Percentiles rank a stretch among this genome's conserved stretches.
Evolutionary conservation across 129 eudicot species (phyloP).

Genomic region (Pulicaria dysenterica): DNA sequence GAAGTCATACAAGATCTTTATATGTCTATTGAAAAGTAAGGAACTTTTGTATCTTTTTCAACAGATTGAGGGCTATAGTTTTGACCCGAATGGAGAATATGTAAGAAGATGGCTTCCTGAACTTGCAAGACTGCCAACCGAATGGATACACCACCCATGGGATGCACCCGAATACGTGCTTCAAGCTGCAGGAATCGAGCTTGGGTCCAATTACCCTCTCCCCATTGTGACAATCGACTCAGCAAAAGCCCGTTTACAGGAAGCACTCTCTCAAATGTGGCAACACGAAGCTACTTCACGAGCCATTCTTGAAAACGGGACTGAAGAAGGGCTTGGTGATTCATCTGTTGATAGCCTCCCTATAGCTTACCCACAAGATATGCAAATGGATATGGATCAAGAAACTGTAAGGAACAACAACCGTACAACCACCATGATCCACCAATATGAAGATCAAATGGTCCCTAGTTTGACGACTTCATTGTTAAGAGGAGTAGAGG

Average conservation of each 20-base stretch:
- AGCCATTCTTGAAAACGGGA: conserved; percentile 75
- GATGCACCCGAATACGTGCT: conserved; percentile 88
- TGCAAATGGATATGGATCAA: conserved; percentile 70
- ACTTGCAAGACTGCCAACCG: conserved; percentile 88
- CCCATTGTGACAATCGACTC: conserved; percentile 72
- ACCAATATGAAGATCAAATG: conserved; percentile 87
- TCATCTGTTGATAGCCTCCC: conserved; percentile 65
- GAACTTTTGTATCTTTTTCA: not conserved
- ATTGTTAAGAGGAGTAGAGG: conserved; percentile 54
- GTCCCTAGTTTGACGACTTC: conserved; percentile 90
- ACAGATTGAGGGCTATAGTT: conserved; percentile 90
- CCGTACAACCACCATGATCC: conserved; percentile 38
- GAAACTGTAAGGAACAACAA: conserved; percentile 43
- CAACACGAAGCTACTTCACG: conserved; percentile 78
- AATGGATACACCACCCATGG: conserved; percentile 99
- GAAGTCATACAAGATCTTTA: too few species aligned
- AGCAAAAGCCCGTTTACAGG: conserved; percentile 71
- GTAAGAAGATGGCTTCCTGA: conserved; percentile 98
- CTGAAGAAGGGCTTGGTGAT: conserved; percentile 96
- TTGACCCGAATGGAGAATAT: conserved; percentile 93
- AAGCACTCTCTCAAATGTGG: conserved; percentile 82
- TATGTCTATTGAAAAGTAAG: not conserved
- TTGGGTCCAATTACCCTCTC: conserved; percentile 90
- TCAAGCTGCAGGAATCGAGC: conserved; percentile 93
- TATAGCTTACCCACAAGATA: conserved; percentile 79